Evolutionary conservation across 192 early-diverging fungal species (phyloP), one percentile per base, ranked within the genome.

Genomic region (Umbelopsis isabellina): DNA sequence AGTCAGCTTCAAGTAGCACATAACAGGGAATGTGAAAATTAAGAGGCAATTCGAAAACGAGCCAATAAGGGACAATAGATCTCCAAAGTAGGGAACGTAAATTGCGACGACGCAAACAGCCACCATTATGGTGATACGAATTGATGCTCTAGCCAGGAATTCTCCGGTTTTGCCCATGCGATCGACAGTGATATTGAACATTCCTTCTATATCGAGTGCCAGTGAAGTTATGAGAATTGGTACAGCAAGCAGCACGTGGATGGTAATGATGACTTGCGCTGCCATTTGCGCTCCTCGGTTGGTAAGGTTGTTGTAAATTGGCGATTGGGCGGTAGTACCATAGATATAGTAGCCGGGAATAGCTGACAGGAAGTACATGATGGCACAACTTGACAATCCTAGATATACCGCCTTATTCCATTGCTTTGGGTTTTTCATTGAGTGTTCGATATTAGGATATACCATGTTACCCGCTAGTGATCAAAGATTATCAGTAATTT

Each of bases 181-280:
- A 48, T 74, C 75, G 1, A 77, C 78, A 10, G 35, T 52, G 45
- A 89, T 81, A 13, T 85, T 67, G 68, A 89, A 76, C 68, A 80
- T 78, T 12, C 84, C 73, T 74, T 92, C 91, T 30, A 90, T 51
- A 68, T 90, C 88, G 21, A 91, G 71, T 44, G 89, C 79, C 23
- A 92, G 86, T 7, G 89, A 88, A 7, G 90, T 87, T n/a, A 95
- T 61, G 45, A 93, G 76, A 45, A 95, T 87, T 2, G 93, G 93
- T 30, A 85, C 84, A 0, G 93, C 93, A 13, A 95, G 82, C 16
- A 95, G 77, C 2, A 95, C 93, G 66, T 95, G 93, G 3, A 85
- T 46, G 0, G 88, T 92, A 41, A 95, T 91, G 64, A 95, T 81
- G 30, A 87, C 82, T 68, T 90, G 86, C n/a, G 88, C 79, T 1